phyloP scores from a whole-genome alignment of 192 early-diverging fungal genomes.

The Mortierella hygrophila region DNA sequence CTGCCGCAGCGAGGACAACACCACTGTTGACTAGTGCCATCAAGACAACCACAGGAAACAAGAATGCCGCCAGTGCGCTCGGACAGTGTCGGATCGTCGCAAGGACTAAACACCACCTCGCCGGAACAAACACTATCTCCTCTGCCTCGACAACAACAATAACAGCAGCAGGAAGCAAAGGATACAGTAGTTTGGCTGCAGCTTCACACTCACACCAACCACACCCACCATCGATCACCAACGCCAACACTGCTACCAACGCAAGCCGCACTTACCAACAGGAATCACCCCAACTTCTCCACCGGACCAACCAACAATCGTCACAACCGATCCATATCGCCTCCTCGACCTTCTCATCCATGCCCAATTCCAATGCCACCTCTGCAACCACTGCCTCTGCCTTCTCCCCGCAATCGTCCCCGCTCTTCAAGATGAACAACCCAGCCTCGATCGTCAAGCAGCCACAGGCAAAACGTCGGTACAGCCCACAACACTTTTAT shows the following conservation, averaged over 20 bases:
- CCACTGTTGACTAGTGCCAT: too few species aligned
- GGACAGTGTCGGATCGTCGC: conserved; percentile 35
- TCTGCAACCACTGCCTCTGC: background rate
- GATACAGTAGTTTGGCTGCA: conserved; percentile 27
- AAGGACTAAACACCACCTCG: conserved; percentile 9
- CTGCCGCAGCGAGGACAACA: background rate
- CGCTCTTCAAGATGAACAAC: conserved; percentile 30
- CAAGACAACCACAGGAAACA: background rate
- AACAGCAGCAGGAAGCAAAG: background rate
- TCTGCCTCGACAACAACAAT: background rate
- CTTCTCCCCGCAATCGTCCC: conserved; percentile 27
- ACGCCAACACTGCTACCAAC: background rate
- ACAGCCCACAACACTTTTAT: conserved; percentile 82
- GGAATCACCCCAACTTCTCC: background rate
- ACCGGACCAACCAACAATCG: conserved; percentile 2
- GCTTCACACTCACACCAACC: conserved; percentile 8
- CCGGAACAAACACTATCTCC: background rate
- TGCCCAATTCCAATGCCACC: background rate
- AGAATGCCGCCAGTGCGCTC: conserved; percentile 16
- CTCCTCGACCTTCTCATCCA: background rate
- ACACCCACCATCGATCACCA: conserved; percentile 9
- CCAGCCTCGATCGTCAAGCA: conserved; percentile 27
- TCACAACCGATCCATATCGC: conserved; percentile 7
- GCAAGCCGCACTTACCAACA: background rate
- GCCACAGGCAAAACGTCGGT: conserved; percentile 18